Evolutionary conservation across 192 early-diverging fungal genomes (phyloP).

Genomic region (Entomortierella parvispora): DNA sequence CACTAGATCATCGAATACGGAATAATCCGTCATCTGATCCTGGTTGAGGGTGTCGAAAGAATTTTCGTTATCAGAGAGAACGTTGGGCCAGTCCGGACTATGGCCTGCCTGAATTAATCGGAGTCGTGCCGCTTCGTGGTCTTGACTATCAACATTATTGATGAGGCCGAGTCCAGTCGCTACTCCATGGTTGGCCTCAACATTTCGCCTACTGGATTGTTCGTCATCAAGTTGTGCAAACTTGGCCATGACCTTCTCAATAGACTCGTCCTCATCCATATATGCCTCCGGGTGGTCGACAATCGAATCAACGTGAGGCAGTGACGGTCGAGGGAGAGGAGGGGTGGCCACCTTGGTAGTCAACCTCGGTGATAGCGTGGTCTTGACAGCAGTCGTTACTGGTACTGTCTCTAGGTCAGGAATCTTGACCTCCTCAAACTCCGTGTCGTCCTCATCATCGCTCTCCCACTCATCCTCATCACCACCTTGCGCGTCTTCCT

Average conservation of each 20-base stretch:
- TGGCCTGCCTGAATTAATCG: slow-evolving; percentile 2
- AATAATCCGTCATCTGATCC: slow-evolving; percentile 17
- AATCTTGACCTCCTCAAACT: slow-evolving; percentile 64
- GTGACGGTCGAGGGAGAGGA: neutral
- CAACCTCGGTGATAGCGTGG: neutral
- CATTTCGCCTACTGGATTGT: slow-evolving; percentile 4
- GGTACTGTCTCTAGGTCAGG: slow-evolving; percentile 1
- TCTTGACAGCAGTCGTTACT: neutral
- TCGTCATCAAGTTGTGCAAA: slow-evolving; percentile 53
- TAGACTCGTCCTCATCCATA: slow-evolving; percentile 60
- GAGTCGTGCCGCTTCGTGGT: slow-evolving; percentile 13
- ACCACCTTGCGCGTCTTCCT: slow-evolving; percentile 10
- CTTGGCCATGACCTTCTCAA: slow-evolving; percentile 56
- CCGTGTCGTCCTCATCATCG: slow-evolving; percentile 58
- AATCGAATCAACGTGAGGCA: slow-evolving; percentile 10
- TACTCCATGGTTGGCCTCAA: neutral
- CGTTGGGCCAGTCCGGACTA: slow-evolving; percentile 18
- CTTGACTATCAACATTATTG: slow-evolving; percentile 1
- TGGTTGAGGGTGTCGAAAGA: slow-evolving; percentile 17
- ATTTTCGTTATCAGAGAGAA: slow-evolving; percentile 20
- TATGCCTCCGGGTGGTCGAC: slow-evolving; percentile 54
- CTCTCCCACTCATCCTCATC: slow-evolving; percentile 28
- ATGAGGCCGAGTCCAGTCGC: slow-evolving; percentile 3
- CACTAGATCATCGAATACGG: slow-evolving; percentile 25
- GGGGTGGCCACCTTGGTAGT: slow-evolving; percentile 2